phyloP scores from a whole-genome alignment of 2,329 filamentous ascomycete species.

The Bimuria novae-zelandiae region DNA sequence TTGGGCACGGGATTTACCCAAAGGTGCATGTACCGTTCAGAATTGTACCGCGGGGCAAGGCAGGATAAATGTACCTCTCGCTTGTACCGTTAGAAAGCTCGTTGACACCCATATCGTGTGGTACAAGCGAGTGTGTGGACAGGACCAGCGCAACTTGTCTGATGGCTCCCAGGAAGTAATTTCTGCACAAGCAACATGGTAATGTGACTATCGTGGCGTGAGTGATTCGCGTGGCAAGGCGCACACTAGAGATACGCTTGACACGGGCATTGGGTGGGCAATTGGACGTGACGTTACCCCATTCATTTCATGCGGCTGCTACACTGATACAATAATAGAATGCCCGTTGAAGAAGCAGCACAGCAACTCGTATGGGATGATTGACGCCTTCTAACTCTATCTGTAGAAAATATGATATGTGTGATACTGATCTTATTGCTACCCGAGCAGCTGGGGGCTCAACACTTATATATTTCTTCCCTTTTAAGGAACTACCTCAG shows the following conservation, averaged over 20 bases:
- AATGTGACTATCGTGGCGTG: background rate
- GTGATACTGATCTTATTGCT: background rate
- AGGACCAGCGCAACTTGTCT: conserved; percentile 4
- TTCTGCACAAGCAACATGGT: conserved; percentile 1
- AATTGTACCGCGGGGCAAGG: conserved; percentile 6
- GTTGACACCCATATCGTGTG: conserved; percentile 3
- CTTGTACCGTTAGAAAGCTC: conserved; percentile 3
- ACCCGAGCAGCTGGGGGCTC: no score
- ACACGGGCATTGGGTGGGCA: background rate
- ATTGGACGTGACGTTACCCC: background rate
- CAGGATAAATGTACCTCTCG: background rate
- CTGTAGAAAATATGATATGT: background rate
- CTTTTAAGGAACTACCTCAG: background rate
- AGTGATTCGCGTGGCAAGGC: background rate
- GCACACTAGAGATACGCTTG: background rate
- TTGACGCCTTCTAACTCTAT: conserved; percentile 5
- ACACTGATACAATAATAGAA: conserved; percentile 2
- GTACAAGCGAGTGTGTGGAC: conserved; percentile 5
- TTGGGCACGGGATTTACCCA: no score
- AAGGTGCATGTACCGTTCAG: conserved; percentile 12
- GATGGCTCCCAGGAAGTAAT: background rate
- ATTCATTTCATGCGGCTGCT: background rate
- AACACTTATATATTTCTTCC: no score
- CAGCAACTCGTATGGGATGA: conserved; percentile 4
- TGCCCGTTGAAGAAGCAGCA: conserved; percentile 6